Percentiles rank a stretch among this genome's conserved stretches.
Conservation (phyloP, 441 rosid species). For the Gossypium lobatum region DNA sequence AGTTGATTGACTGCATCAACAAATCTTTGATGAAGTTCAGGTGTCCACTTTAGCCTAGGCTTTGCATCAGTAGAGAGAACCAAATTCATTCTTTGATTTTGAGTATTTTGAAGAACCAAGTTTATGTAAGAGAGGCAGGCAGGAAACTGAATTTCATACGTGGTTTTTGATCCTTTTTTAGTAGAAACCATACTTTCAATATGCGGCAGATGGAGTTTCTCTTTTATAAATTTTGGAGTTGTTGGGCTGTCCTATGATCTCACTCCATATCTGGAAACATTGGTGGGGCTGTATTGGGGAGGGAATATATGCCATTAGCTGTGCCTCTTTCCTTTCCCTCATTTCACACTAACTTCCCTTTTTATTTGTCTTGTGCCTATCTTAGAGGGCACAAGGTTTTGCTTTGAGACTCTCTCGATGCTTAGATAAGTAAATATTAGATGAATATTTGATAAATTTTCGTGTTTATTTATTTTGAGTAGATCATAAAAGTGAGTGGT, state of each 20-base stretch:
- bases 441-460: background rate
- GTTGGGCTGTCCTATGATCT: constrained; percentile 53
- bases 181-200: constrained; percentile 21
- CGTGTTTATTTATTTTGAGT: background rate
- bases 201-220: constrained; percentile 28
- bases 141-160: constrained; percentile 25
- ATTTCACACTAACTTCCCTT: constrained; percentile 33
- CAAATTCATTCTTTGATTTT: constrained; percentile 58
- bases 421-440: background rate
- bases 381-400: background rate
- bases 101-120: constrained; percentile 36
- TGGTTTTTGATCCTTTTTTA: constrained; percentile 19
- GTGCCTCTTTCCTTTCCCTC: constrained; percentile 31
- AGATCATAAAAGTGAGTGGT: constrained; percentile 13
- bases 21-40: constrained; percentile 81
- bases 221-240: constrained; percentile 38
- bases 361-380: constrained; percentile 43
- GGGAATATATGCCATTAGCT: constrained; percentile 89
- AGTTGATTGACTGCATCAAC: constrained; percentile 72
- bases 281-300: constrained; percentile 65
- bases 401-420: background rate
- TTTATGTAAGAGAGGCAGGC: constrained; percentile 18
- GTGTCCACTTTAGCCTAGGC: constrained; percentile 95
- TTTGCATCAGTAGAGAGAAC: constrained; percentile 82
- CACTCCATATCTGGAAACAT: constrained; percentile 91